Evolutionary conservation across 2,329 filamentous ascomycete species (phyloP), one percentile per base, ranked within the genome.

Genomic region (Fusarium floridanum): DNA sequence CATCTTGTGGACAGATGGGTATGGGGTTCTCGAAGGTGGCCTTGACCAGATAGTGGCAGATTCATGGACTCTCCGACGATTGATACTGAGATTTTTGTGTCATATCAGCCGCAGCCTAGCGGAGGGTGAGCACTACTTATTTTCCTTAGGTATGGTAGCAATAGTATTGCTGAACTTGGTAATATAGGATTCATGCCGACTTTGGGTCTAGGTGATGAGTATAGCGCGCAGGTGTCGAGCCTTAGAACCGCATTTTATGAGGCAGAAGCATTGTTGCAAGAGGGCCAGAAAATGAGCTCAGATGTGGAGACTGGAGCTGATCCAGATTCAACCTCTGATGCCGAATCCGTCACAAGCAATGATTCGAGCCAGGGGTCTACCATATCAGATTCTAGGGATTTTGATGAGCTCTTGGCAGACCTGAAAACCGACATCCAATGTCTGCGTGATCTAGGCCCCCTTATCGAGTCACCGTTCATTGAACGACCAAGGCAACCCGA

Each of bases 241-340:
- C 39, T 43, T 2, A 43, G 10, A 20, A 12, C 10, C 10, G 10
- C 10, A 43, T 12, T 7, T 43, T 43, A 43, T 6, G 39, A 43
- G 6, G 39, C 39, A 12, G 10, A 43, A 43, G 5, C 39, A 43
- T 6, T 20, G 3, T 6, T 43, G 1, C 3, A 43, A 43, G 39
- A 20, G n/a, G 39, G n/a, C 5, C 3, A 43, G 2, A 6, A 43
- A 7, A 2, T 6, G 1, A 4, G 5, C 5, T 0, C 39, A 43
- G 10, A 12, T 4, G n/a, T 11, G 39, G 39, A 41, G 17, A 3
- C 39, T 41, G 5, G 0, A 3, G 6, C n/a, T 20, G 39, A 6
- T 43, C 39, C 39, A 12, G n/a, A 20, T 20, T 12, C 39, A 4
- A 43, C n/a, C 6, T 43, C n/a, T 43, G n/a, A 43, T 43, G 10